These are phyloP conservation scores for Acanthochlamys bracteata DNA, from an alignment of 106 monocot species.

Conservation along the genomic window DNA sequence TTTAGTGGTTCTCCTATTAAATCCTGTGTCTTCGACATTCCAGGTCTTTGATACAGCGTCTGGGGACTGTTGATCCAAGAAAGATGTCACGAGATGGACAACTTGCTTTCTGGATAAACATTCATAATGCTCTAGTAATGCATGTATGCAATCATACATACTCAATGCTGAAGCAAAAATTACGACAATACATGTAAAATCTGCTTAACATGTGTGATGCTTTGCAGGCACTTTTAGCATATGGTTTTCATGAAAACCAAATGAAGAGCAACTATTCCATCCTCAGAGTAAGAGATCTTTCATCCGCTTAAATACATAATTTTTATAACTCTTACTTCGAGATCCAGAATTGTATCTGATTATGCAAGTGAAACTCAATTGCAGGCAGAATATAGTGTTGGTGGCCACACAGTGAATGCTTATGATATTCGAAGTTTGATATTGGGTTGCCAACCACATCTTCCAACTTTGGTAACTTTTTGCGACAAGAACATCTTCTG, in stretches of 20 bases:
- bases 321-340: neutral
- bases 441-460: slow-evolving; percentile 52
- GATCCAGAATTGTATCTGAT: neutral
- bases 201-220: neutral
- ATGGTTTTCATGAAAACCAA: slow-evolving; percentile 44
- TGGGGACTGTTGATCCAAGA: slow-evolving; percentile 58
- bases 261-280: slow-evolving; percentile 47
- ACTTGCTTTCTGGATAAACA: slow-evolving; percentile 87
- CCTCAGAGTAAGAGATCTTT: slow-evolving; percentile 38
- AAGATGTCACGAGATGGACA: slow-evolving; percentile 54
- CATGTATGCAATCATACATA: slow-evolving; percentile 45
- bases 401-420: slow-evolving; percentile 61
- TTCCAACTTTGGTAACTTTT: slow-evolving; percentile 29
- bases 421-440: slow-evolving; percentile 59
- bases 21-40: too few species aligned
- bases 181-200: neutral
- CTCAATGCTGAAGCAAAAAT: neutral
- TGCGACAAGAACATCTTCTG: neutral
- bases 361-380: neutral
- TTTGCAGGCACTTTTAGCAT: slow-evolving; percentile 74
- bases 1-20: too few species aligned
- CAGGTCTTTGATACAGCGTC: slow-evolving; percentile 47
- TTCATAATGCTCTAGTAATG: slow-evolving; percentile 91
- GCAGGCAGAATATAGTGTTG: slow-evolving; percentile 79
- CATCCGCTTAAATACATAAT: neutral